phyloP scores from a whole-genome alignment of 371 early-diverging fungal species.

The Umbelopsis sp. region DNA sequence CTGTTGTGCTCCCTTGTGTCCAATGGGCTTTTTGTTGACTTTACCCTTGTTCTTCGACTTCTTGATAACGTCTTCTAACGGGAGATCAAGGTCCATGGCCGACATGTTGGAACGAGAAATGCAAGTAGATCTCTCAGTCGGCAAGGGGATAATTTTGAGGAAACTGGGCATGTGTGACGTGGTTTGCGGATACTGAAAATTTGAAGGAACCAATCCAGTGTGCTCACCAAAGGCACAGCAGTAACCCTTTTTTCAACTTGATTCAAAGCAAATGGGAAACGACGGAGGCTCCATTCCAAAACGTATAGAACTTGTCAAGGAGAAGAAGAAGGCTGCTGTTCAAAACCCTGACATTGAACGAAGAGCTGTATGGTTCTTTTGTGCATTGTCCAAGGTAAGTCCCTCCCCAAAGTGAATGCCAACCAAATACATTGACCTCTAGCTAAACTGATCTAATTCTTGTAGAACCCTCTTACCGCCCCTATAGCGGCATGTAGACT shows the following conservation, averaged over 20 bases:
- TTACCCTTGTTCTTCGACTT: background rate
- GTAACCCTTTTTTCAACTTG: too few relatives aligned
- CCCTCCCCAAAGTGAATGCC: background rate
- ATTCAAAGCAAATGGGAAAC: constrained; percentile 75
- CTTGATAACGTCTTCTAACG: constrained; percentile 54
- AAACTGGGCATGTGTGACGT: too few relatives aligned
- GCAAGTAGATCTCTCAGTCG: too few relatives aligned
- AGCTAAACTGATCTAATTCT: too few relatives aligned
- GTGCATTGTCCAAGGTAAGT: constrained; percentile 85
- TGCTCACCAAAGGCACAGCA: background rate
- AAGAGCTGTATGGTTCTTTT: constrained; percentile 76
- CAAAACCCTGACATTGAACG: constrained; percentile 74
- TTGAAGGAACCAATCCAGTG: background rate
- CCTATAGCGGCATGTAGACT: constrained; percentile 85
- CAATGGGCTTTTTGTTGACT: constrained; percentile 13
- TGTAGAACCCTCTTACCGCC: constrained; percentile 62
- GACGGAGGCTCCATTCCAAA: constrained; percentile 97
- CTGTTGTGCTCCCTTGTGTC: constrained; percentile 9
- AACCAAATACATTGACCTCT: too few relatives aligned
- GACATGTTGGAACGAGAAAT: background rate
- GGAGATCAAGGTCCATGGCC: constrained; percentile 45
- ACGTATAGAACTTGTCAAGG: constrained; percentile 92
- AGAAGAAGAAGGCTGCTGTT: constrained; percentile 76
- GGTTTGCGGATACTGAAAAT: background rate
- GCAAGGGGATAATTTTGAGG: too few relatives aligned